Conservation (phyloP, 139 green algal genomes). For the Micractinium conductrix region DNA sequence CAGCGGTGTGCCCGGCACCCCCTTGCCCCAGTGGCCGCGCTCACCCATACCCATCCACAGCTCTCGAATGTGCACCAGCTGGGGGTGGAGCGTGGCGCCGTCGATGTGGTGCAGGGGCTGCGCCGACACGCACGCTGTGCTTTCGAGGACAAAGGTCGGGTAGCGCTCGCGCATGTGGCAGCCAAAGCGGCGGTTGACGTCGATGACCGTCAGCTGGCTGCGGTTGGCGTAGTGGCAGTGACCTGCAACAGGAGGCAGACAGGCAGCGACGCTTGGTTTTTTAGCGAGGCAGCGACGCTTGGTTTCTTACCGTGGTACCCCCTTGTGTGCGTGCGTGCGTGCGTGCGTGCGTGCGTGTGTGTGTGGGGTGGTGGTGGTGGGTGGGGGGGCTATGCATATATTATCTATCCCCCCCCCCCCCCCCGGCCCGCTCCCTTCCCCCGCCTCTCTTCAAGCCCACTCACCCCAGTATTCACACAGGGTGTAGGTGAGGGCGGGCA, state of each 20-base stretch:
- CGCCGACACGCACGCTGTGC: neutral
- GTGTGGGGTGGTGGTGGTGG: no score
- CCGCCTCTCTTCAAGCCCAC: neutral
- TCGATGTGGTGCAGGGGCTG: constrained; percentile 1
- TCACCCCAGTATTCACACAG: constrained; percentile 2
- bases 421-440: no score
- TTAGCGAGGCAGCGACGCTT: no score
- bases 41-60: no score
- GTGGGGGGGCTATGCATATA: no score
- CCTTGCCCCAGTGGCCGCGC: no score
- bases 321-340: no score
- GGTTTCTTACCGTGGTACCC: no score
- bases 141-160: neutral
- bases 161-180: neutral
- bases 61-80: no score
- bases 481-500: neutral
- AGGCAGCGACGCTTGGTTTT: neutral
- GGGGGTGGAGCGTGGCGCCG: neutral
- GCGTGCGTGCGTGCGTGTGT: no score
- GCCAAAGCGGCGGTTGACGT: neutral
- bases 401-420: no score
- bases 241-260: neutral
- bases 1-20: no score
- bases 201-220: neutral
- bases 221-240: neutral